These are phyloP conservation scores for Globisporangium emineosum DNA, from an alignment of 352 stramenopile genomes.

Conservation along the genomic window DNA sequence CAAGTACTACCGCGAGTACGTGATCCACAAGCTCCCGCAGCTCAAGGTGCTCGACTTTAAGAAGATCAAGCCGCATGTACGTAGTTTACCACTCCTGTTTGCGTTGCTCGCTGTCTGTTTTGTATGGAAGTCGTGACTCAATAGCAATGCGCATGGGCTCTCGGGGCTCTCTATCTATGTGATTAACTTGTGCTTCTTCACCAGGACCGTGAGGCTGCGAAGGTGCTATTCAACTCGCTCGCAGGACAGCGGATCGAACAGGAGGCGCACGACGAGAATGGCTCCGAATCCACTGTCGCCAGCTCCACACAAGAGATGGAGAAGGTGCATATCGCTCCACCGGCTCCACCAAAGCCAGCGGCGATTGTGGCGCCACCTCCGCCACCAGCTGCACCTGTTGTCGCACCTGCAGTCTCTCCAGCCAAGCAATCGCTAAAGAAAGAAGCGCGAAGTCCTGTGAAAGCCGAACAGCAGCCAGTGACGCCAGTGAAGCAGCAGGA, in stretches of 20 bases:
- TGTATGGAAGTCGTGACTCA: background rate
- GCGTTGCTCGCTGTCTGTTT: background rate
- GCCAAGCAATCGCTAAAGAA: constrained; percentile 20
- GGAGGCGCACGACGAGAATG: constrained; percentile 43
- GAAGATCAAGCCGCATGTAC: constrained; percentile 72
- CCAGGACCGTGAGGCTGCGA: constrained; percentile 74
- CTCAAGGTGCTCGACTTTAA: constrained; percentile 86
- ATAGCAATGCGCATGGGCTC: background rate
- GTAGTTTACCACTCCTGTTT: constrained; percentile 12
- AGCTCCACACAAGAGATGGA: constrained; percentile 41
- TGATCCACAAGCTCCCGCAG: constrained; percentile 88
- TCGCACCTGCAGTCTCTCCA: background rate
- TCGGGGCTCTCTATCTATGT: too few species aligned
- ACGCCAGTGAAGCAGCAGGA: constrained; percentile 9
- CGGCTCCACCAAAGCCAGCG: constrained; percentile 14
- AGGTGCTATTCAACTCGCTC: constrained; percentile 72
- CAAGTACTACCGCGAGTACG: constrained; percentile 91
- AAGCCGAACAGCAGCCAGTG: background rate
- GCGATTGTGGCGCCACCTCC: constrained; percentile 29
- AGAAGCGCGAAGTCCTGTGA: constrained; percentile 15
- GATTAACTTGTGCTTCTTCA: background rate
- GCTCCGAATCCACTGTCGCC: constrained; percentile 26
- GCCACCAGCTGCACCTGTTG: constrained; percentile 13
- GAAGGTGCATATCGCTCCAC: constrained; percentile 22
- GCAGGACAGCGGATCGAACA: constrained; percentile 63